Conservation (phyloP, 2,329 filamentous ascomycete genomes). For the Fusarium robinianum region DNA sequence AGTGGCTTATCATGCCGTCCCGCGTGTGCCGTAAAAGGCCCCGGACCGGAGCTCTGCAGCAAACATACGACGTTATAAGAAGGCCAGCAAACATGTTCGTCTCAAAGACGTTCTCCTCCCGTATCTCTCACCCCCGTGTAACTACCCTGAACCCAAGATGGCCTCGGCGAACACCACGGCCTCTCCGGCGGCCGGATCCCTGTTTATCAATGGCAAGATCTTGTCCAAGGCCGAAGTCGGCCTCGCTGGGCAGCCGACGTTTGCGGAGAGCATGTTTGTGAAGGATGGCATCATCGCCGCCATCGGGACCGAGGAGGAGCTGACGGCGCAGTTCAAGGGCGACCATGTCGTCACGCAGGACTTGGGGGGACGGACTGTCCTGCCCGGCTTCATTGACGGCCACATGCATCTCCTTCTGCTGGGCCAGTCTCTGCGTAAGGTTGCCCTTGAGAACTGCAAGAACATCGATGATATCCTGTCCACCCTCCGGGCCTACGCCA, state of each 20-base stretch:
- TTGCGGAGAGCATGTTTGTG: slow-evolving; percentile 42
- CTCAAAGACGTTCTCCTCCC: no score
- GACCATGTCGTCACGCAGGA: slow-evolving; percentile 29
- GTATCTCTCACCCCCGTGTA: no score
- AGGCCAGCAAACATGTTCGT: not conserved
- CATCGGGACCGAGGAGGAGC: slow-evolving; percentile 39
- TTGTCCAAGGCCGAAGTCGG: slow-evolving; percentile 32
- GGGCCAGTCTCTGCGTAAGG: slow-evolving; percentile 57
- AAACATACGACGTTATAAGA: slow-evolving; percentile 1
- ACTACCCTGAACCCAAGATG: no score
- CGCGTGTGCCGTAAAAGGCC: slow-evolving; percentile 1
- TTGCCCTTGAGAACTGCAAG: slow-evolving; percentile 53
- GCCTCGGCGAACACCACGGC: slow-evolving; percentile 17
- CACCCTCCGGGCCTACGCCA: slow-evolving; percentile 51
- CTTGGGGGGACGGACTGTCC: slow-evolving; percentile 44
- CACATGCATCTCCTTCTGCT: slow-evolving; percentile 61
- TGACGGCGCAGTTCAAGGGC: slow-evolving; percentile 27
- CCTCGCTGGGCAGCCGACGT: slow-evolving; percentile 34
- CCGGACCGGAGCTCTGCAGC: not conserved
- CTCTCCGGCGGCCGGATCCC: slow-evolving; percentile 4
- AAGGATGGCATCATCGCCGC: slow-evolving; percentile 42
- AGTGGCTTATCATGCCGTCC: slow-evolving; percentile 3
- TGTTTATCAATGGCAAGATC: slow-evolving; percentile 40
- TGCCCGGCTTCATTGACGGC: slow-evolving; percentile 62
- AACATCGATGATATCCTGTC: slow-evolving; percentile 54